Conservation (phyloP, 225 moss, liverwort and hornwort species). For the Bryoerythrophyllum caledonicum region DNA sequence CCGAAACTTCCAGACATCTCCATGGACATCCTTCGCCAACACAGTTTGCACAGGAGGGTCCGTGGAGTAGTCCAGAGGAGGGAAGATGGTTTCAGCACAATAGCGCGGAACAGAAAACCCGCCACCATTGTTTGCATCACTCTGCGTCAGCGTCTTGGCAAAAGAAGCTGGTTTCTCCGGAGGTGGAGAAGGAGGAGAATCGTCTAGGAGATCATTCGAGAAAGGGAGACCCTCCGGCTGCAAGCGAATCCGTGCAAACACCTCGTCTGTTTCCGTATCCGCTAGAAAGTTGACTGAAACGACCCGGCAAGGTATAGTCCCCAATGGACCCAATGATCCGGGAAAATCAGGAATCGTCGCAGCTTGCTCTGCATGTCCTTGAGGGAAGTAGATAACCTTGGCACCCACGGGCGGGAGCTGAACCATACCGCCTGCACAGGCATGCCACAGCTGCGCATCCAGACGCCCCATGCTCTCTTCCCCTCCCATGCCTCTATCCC, state of each 20-base stretch:
- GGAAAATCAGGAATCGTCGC: conserved; percentile 93
- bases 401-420: conserved; percentile 90
- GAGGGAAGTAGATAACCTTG: conserved; percentile 96
- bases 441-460: conserved; percentile 98
- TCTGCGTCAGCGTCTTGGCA: conserved; percentile 96
- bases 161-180: conserved; percentile 95
- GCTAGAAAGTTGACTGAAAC: conserved; percentile 83
- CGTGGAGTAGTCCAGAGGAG: conserved; percentile 85
- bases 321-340: conserved; percentile 65
- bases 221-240: conserved; percentile 70
- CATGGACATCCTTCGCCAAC: conserved; percentile 93
- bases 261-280: conserved; percentile 97
- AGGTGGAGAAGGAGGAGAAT: conserved; percentile 62
- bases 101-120: conserved; percentile 98
- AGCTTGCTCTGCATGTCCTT: conserved; percentile 98
- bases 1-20: conserved; percentile 96
- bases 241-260: conserved; percentile 85
- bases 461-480: conserved; percentile 64
- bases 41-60: conserved; percentile 99
- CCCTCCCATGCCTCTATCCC: conserved; percentile 43
- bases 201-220: conserved; percentile 49
- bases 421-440: conserved; percentile 98
- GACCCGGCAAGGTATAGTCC: conserved; percentile 78
- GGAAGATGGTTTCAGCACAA: conserved; percentile 98
- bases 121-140: conserved; percentile 97